Conservation (phyloP, 208 protist genomes). For the Acanthamoeba castellanii region DNA sequence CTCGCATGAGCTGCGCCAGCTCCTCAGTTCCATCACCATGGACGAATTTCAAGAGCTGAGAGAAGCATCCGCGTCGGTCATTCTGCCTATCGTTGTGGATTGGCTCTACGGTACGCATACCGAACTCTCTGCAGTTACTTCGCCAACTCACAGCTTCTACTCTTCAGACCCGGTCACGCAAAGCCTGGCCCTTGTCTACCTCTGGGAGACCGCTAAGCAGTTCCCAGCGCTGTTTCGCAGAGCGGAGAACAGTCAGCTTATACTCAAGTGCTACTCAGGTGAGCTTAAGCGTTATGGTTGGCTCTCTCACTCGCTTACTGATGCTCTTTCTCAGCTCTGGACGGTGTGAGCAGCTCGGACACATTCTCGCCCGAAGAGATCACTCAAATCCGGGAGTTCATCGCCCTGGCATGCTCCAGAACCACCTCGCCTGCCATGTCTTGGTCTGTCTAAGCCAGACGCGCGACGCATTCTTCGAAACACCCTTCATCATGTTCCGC, state of each 20-base stretch:
- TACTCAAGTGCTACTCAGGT: not conserved
- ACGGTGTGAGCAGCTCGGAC: not conserved
- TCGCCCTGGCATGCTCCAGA: not conserved
- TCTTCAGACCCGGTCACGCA: not conserved
- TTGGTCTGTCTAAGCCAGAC: not conserved
- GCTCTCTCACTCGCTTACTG: no score
- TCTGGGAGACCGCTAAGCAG: constrained; percentile 11
- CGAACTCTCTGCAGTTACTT: not conserved
- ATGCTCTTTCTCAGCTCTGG: not conserved
- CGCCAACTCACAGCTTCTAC: not conserved
- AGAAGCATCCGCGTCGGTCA: not conserved
- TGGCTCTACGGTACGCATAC: constrained; percentile 32
- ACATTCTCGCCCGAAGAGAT: not conserved
- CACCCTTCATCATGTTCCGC: no score
- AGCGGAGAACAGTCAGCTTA: not conserved
- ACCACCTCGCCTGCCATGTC: not conserved
- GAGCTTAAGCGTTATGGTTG: not conserved
- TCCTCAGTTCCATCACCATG: constrained; percentile 32
- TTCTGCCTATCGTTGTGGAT: not conserved
- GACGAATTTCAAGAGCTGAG: constrained; percentile 38
- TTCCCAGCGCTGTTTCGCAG: constrained; percentile 8
- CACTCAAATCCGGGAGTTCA: not conserved
- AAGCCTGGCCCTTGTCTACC: constrained; percentile 20
- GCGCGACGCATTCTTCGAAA: no score
- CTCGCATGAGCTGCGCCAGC: not conserved